phyloP scores from a whole-genome alignment of 495 filamentous ascomycete species.

The Neurospora terricola region DNA sequence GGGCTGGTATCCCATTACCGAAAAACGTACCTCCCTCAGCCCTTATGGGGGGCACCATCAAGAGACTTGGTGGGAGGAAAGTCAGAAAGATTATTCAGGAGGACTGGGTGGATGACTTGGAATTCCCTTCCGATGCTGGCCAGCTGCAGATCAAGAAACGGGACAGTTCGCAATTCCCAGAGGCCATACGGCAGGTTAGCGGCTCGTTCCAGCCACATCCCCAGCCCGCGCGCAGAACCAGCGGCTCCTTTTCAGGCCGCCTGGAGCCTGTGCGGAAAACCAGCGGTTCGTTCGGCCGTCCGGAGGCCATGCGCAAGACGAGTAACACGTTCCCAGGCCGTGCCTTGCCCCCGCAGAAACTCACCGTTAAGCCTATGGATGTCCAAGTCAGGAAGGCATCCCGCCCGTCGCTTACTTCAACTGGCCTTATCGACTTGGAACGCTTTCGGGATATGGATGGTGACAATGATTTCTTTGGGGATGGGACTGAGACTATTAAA shows the following conservation, averaged over 20 bases:
- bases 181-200: slow-evolving; percentile 55
- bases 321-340: not conserved
- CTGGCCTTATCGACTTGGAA: slow-evolving; percentile 40
- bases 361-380: not conserved
- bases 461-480: slow-evolving; percentile 51
- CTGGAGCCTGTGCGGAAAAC: not conserved
- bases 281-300: not conserved
- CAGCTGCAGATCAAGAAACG: slow-evolving; percentile 54
- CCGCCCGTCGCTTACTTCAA: slow-evolving; percentile 16
- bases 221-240: slow-evolving; percentile 9
- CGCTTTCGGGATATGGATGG: slow-evolving; percentile 51
- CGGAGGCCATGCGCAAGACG: not conserved
- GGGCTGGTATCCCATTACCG: slow-evolving; percentile 87
- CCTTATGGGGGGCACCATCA: slow-evolving; percentile 87
- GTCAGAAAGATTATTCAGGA: slow-evolving; percentile 67
- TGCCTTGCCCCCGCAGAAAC: not conserved
- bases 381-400: slow-evolving; percentile 10
- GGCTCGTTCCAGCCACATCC: slow-evolving; percentile 34
- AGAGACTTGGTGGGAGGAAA: slow-evolving; percentile 75
- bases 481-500: slow-evolving; percentile 57
- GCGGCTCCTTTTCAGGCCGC: not conserved
- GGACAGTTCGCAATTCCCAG: slow-evolving; percentile 53
- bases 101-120: slow-evolving; percentile 88
- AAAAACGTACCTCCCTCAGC: slow-evolving; percentile 87
- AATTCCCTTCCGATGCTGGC: slow-evolving; percentile 55